phyloP scores from a whole-genome alignment of 805 yeast species.

The Hanseniaspora nectarophila region DNA sequence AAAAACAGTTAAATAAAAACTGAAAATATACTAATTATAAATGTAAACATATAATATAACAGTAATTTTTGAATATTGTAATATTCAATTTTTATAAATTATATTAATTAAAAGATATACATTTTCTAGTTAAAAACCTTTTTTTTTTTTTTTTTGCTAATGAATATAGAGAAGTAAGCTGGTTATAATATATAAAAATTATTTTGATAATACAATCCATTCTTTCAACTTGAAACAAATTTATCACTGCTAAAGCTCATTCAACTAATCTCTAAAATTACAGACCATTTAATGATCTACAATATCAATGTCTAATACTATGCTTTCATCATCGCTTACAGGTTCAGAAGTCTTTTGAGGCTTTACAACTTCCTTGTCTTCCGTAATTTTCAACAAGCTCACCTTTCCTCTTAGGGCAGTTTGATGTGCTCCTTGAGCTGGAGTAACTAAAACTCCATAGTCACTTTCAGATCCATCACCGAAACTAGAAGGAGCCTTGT shows the following conservation, averaged over 20 bases:
- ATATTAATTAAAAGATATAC: too few species aligned
- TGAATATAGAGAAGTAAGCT: too few species aligned
- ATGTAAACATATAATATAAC: too few species aligned
- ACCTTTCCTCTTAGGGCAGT: slow-evolving; percentile 22
- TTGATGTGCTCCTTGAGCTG: slow-evolving; percentile 12
- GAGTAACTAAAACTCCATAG: slow-evolving; percentile 28
- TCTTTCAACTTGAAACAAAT: too few species aligned
- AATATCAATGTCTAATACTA: slow-evolving; percentile 25
- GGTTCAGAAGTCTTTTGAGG: slow-evolving; percentile 8
- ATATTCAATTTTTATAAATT: too few species aligned
- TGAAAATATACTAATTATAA: too few species aligned
- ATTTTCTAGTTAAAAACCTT: too few species aligned
- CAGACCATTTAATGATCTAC: background rate
- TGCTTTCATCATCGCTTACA: slow-evolving; percentile 23
- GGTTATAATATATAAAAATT: background rate
- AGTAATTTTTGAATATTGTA: too few species aligned
- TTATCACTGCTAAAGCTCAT: too few species aligned
- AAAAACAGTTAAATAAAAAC: too few species aligned
- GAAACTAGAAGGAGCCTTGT: slow-evolving; percentile 34
- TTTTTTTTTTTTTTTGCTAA: too few species aligned
- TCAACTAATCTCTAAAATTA: too few species aligned
- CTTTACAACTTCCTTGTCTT: slow-evolving; percentile 13
- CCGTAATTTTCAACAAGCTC: slow-evolving; percentile 34
- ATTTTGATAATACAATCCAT: background rate
- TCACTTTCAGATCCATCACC: slow-evolving; percentile 38